Evolutionary conservation across 1,139 yeast genomes (phyloP).

Genomic region (Taphrina betulina): DNA sequence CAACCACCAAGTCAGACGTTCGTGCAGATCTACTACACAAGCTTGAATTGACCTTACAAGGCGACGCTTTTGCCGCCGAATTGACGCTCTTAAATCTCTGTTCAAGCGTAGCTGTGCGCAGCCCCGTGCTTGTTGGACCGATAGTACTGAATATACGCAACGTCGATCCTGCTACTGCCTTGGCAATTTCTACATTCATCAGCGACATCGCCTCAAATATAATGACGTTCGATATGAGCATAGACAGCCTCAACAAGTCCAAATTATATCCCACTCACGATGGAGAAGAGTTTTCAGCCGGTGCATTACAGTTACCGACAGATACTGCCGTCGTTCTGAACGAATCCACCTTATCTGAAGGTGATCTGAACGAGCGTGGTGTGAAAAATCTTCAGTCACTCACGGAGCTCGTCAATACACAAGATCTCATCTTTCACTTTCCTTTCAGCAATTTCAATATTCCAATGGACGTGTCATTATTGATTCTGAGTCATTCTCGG

Average conservation of each 20-base stretch:
- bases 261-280: conserved; percentile 34
- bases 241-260: conserved; percentile 28
- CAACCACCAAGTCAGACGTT: not conserved
- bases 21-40: conserved; percentile 22
- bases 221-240: conserved; percentile 19
- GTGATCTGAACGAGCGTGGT: conserved; percentile 35
- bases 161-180: conserved; percentile 2
- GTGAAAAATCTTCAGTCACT: conserved; percentile 33
- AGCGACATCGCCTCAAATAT: conserved; percentile 9
- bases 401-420: conserved; percentile 18
- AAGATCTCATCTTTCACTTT: conserved; percentile 33
- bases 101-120: conserved; percentile 26
- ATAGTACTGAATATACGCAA: conserved; percentile 32
- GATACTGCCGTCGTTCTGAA: conserved; percentile 33
- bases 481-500: conserved; percentile 33
- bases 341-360: conserved; percentile 34
- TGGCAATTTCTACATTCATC: conserved; percentile 1
- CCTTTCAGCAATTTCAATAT: conserved; percentile 35
- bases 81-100: conserved; percentile 23
- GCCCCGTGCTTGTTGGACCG: conserved; percentile 31
- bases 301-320: conserved; percentile 32
- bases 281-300: conserved; percentile 33
- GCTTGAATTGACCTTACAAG: conserved; percentile 18
- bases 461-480: conserved; percentile 30
- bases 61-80: conserved; percentile 34